Evolutionary conservation across 805 yeast species (phyloP).

Genomic region (Wickerhamiella azyma): DNA sequence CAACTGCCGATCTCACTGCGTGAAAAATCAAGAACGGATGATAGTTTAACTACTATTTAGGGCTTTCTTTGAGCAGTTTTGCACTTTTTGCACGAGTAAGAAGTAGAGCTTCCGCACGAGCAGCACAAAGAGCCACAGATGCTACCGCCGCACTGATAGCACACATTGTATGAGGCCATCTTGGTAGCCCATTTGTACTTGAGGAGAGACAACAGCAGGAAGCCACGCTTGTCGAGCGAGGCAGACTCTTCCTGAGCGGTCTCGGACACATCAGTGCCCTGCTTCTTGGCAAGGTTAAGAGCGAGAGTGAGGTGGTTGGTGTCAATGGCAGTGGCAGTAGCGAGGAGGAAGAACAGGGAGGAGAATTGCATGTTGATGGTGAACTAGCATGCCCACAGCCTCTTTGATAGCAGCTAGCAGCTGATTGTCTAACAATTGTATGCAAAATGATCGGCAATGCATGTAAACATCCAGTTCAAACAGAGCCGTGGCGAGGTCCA

Average conservation of each 20-base stretch:
- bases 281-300: slow-evolving; percentile 6
- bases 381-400: too few relatives aligned
- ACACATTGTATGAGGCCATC: slow-evolving; percentile 5
- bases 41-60: too few relatives aligned
- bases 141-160: slow-evolving; percentile 6
- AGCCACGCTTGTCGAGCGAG: slow-evolving; percentile 6
- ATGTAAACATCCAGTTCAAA: too few relatives aligned
- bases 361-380: not conserved
- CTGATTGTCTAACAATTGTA: not conserved
- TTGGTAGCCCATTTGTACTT: slow-evolving; percentile 7
- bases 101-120: slow-evolving; percentile 2
- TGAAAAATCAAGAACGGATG: too few relatives aligned
- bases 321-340: slow-evolving; percentile 1
- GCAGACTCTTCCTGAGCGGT: slow-evolving; percentile 71
- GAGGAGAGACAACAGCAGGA: slow-evolving; percentile 5
- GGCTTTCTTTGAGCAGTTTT: too few relatives aligned
- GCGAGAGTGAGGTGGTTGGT: slow-evolving; percentile 3
- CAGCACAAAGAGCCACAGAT: slow-evolving; percentile 7
- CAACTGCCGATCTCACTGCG: too few relatives aligned
- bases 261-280: slow-evolving; percentile 44
- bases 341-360: not conserved
- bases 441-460: too few relatives aligned
- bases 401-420: not conserved
- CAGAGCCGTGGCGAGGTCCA: too few relatives aligned
- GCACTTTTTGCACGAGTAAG: slow-evolving; percentile 5